phyloP scores from a whole-genome alignment of 495 filamentous ascomycete species.

The Podospora comata region DNA sequence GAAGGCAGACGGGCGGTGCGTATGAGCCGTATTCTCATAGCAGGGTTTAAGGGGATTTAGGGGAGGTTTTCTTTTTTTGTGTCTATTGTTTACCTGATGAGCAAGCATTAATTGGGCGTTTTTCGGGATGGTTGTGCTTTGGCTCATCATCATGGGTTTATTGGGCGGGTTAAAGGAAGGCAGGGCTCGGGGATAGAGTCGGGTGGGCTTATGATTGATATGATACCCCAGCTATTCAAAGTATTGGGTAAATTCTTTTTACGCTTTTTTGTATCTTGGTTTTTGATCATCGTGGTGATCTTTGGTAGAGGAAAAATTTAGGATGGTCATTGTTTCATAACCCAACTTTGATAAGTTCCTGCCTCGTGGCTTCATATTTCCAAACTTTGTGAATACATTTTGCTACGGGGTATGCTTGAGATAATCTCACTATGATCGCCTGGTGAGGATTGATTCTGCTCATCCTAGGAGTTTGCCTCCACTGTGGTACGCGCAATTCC shows the following conservation, averaged over 20 bases:
- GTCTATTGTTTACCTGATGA: neutral
- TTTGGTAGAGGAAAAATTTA: neutral
- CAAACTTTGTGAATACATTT: too few species aligned
- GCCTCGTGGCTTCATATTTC: too few species aligned
- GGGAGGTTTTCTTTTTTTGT: neutral
- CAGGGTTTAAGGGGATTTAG: slow-evolving; percentile 33
- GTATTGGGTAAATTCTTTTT: neutral
- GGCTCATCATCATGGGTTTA: neutral
- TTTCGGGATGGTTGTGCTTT: slow-evolving; percentile 6
- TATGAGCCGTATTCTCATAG: slow-evolving; percentile 56
- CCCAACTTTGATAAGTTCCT: too few species aligned
- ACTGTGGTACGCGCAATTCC: too few species aligned
- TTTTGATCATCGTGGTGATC: neutral
- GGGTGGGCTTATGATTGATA: neutral
- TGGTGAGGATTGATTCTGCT: too few species aligned
- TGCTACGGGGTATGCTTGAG: too few species aligned
- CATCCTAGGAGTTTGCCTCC: too few species aligned
- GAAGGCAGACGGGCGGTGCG: slow-evolving; percentile 33
- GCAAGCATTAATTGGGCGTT: slow-evolving; percentile 5
- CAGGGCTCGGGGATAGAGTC: neutral
- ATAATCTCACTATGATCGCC: too few species aligned
- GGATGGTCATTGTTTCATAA: neutral
- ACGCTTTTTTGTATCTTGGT: neutral
- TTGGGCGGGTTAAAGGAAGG: neutral
- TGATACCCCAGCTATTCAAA: neutral